Evolutionary conservation across 2,329 filamentous ascomycete genomes (phyloP).

Genomic region (Phaeosphaeriaceae sp.): DNA sequence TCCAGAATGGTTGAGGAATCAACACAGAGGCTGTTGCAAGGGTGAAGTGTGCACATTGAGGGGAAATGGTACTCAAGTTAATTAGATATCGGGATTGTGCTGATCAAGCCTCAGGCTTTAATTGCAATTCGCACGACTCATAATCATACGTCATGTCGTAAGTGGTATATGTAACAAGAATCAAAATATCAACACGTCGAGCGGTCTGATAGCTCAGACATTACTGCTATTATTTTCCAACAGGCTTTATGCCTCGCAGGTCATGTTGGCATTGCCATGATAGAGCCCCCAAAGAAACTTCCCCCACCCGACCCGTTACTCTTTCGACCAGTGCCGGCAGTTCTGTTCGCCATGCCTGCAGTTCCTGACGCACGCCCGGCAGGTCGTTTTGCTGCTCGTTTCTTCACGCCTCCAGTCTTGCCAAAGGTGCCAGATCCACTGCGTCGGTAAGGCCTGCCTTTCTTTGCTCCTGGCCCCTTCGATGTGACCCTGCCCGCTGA

Average conservation of each 20-base stretch:
- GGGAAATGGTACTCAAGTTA: neutral
- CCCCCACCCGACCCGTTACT: slow-evolving; percentile 18
- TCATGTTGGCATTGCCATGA: slow-evolving; percentile 43
- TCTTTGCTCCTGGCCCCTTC: slow-evolving; percentile 26
- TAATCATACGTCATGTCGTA: slow-evolving; percentile 1
- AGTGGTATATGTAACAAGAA: neutral
- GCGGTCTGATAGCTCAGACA: neutral
- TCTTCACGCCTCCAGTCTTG: slow-evolving; percentile 25
- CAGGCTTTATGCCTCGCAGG: slow-evolving; percentile 11
- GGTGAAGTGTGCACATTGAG: neutral
- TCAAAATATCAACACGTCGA: neutral
- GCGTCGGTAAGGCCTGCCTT: slow-evolving; percentile 22
- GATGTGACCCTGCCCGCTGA: slow-evolving; percentile 21
- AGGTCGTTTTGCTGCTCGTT: slow-evolving; percentile 20
- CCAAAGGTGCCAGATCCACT: slow-evolving; percentile 26
- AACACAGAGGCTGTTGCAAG: neutral
- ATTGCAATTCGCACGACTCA: neutral
- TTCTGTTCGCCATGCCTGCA: slow-evolving; percentile 13
- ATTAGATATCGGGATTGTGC: neutral
- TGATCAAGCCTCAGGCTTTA: neutral
- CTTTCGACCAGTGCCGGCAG: slow-evolving; percentile 16
- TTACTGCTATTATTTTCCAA: neutral
- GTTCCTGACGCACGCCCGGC: slow-evolving; percentile 21
- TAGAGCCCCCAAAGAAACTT: slow-evolving; percentile 5
- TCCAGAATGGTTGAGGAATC: neutral